Percentiles rank a stretch among this genome's conserved stretches.
These are phyloP conservation scores for Epichloe hybrida DNA, from an alignment of 2,329 filamentous ascomycete genomes.

Conservation along the genomic window DNA sequence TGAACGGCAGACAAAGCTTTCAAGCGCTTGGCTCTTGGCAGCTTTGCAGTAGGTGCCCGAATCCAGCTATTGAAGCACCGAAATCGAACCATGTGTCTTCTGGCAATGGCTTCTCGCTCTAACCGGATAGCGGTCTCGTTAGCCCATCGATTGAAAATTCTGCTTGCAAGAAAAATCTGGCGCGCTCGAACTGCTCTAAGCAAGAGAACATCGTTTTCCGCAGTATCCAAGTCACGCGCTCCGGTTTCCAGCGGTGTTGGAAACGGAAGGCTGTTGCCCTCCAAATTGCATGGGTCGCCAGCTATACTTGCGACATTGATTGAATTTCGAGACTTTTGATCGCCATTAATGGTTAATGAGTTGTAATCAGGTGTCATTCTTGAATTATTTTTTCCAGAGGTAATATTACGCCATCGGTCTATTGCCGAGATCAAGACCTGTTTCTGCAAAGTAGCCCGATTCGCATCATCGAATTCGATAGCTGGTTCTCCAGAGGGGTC, in stretches of 20 bases:
- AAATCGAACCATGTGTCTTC: constrained; percentile 54
- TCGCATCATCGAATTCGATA: neutral
- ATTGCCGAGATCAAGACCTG: constrained; percentile 7
- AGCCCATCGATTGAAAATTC: constrained; percentile 42
- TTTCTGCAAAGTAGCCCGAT: neutral
- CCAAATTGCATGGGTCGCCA: neutral
- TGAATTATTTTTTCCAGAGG: neutral
- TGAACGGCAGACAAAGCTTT: constrained; percentile 16
- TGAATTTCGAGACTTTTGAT: neutral
- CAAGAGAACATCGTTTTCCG: constrained; percentile 14
- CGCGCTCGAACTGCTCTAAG: constrained; percentile 48
- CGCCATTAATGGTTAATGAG: neutral
- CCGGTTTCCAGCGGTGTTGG: neutral
- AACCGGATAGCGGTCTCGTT: constrained; percentile 50
- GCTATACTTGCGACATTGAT: neutral
- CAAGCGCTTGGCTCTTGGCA: constrained; percentile 18
- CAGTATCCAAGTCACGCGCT: neutral
- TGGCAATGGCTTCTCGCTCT: constrained; percentile 51
- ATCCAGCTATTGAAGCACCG: constrained; percentile 26
- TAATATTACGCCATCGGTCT: constrained; percentile 10
- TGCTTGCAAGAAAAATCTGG: constrained; percentile 43
- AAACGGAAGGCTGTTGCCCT: neutral
- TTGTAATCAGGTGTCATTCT: neutral
- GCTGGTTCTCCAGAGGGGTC: neutral
- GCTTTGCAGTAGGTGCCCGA: constrained; percentile 17